These are phyloP conservation scores for Colletotrichum lupini DNA, from an alignment of 2,329 filamentous ascomycete species.

Conservation along the genomic window DNA sequence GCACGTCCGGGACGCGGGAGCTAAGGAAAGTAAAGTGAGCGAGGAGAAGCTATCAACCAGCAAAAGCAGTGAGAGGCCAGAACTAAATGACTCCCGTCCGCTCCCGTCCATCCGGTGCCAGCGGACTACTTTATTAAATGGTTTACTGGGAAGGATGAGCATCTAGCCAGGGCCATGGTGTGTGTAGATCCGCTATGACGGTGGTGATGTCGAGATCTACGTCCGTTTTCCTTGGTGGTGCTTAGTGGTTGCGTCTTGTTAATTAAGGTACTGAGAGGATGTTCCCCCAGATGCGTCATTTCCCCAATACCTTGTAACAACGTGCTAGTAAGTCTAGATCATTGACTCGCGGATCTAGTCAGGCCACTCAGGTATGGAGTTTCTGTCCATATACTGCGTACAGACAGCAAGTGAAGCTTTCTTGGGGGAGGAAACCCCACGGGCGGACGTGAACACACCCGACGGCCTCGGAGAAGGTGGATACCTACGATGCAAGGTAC, in stretches of 20 bases:
- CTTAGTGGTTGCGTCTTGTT: neutral
- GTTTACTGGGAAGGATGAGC: neutral
- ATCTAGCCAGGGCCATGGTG: conserved; percentile 10
- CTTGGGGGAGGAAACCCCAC: neutral
- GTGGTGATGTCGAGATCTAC: conserved; percentile 30
- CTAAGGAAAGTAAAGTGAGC: neutral
- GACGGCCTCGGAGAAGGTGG: neutral
- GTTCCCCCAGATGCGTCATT: neutral
- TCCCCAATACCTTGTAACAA: neutral
- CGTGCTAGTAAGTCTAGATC: neutral
- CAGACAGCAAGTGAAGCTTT: neutral
- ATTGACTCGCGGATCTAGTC: neutral
- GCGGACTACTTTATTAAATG: too few relatives aligned
- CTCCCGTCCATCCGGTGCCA: too few relatives aligned
- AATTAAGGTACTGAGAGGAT: neutral
- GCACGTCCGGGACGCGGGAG: neutral
- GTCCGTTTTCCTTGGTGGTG: neutral
- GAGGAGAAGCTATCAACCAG: neutral
- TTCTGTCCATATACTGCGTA: too few relatives aligned
- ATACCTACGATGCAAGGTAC: neutral
- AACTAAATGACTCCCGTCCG: neutral
- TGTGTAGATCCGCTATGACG: conserved; percentile 27
- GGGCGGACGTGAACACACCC: neutral
- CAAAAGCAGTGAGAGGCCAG: neutral
- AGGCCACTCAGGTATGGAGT: too few relatives aligned